phyloP scores from a whole-genome alignment of 2,329 filamentous ascomycete species.

The Calonectria hongkongensis region DNA sequence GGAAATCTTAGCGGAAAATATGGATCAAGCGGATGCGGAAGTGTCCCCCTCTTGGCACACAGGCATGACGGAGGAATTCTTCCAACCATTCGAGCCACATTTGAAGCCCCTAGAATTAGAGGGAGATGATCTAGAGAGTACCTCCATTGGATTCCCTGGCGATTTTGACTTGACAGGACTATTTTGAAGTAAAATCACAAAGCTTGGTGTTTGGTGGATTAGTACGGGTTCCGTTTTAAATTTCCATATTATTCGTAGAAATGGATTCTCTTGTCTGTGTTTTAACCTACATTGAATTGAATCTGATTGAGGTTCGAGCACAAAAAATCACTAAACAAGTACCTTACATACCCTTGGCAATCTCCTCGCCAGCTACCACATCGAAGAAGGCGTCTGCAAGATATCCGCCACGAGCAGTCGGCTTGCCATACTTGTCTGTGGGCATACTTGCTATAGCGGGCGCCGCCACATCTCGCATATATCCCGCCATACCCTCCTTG shows the following conservation, averaged over 20 bases:
- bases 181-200: background rate
- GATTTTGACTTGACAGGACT: constrained; percentile 12
- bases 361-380: constrained; percentile 6
- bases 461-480: constrained; percentile 6
- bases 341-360: constrained; percentile 6
- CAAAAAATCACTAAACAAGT: background rate
- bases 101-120: background rate
- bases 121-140: background rate
- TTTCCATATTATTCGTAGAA: too few relatives aligned
- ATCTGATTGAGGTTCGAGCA: background rate
- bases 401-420: constrained; percentile 13
- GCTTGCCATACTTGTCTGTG: constrained; percentile 14
- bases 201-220: background rate
- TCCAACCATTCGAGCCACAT: constrained; percentile 15
- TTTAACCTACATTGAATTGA: too few relatives aligned
- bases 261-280: too few relatives aligned
- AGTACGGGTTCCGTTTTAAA: too few relatives aligned
- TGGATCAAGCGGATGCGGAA: constrained; percentile 1
- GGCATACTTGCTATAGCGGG: constrained; percentile 14
- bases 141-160: background rate
- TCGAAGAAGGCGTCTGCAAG: constrained; percentile 11
- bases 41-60: constrained; percentile 20
- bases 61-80: constrained; percentile 16
- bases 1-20: background rate
- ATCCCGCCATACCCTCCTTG: constrained; percentile 9